phyloP scores from a whole-genome alignment of 2,329 filamentous ascomycete species.

The Ophidiomyces ophidiicola region DNA sequence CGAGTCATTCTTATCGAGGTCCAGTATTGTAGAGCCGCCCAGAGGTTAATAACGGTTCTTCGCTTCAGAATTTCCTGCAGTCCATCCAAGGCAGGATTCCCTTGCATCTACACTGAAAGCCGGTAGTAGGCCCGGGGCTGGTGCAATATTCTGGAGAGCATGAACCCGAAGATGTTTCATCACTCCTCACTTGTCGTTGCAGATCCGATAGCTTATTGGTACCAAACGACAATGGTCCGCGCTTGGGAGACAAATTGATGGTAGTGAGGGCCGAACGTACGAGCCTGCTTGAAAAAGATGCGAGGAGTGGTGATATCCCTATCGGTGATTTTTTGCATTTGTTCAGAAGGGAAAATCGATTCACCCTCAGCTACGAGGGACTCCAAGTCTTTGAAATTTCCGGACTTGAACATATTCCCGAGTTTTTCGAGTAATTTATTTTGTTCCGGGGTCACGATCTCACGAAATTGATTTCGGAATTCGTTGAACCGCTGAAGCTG shows the following conservation, averaged over 20 bases:
- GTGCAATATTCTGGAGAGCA: too few relatives aligned
- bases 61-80: too few relatives aligned
- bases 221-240: neutral
- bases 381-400: neutral
- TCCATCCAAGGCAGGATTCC: too few relatives aligned
- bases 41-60: too few relatives aligned
- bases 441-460: constrained; percentile 2
- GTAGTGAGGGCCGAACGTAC: neutral
- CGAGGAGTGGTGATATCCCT: neutral
- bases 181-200: too few relatives aligned
- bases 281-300: neutral
- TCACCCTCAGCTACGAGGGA: neutral
- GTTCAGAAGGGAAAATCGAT: neutral
- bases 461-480: constrained; percentile 1
- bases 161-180: too few relatives aligned
- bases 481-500: constrained; percentile 1
- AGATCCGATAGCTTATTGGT: too few relatives aligned
- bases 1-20: too few relatives aligned
- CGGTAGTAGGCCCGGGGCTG: too few relatives aligned
- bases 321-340: neutral
- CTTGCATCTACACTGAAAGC: too few relatives aligned
- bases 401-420: neutral
- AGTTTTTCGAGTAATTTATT: constrained; percentile 5
- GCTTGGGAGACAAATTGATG: neutral
- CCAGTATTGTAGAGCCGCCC: too few relatives aligned